These are phyloP conservation scores for Fistulifera solaris DNA, from an alignment of 108 stramenopile genomes.

Conservation along the genomic window DNA sequence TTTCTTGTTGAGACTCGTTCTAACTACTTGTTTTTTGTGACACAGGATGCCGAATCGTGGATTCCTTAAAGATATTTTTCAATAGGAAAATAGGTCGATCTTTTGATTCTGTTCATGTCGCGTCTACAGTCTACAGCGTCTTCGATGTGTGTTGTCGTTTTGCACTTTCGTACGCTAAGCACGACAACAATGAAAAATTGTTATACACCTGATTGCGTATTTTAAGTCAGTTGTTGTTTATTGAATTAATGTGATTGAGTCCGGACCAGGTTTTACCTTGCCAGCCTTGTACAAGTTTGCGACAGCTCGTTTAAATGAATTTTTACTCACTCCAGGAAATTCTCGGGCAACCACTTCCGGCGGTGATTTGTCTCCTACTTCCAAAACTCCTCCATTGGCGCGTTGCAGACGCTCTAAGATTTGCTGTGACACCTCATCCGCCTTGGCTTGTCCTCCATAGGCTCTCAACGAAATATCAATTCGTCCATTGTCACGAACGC, in stretches of 20 bases:
- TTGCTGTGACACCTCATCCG: conserved; percentile 30
- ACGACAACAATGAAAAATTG: too few species aligned
- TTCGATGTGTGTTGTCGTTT: too few species aligned
- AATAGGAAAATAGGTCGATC: not conserved
- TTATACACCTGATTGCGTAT: not conserved
- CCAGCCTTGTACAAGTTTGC: conserved; percentile 11
- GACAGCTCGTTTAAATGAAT: conserved; percentile 19
- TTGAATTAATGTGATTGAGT: conserved; percentile 2
- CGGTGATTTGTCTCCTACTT: conserved; percentile 66
- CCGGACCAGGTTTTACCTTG: not conserved
- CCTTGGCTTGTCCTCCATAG: conserved; percentile 66
- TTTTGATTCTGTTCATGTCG: too few species aligned
- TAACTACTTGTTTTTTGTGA: too few species aligned
- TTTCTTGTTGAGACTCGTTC: too few species aligned
- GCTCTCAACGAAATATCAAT: conserved; percentile 55
- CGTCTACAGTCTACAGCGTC: too few species aligned
- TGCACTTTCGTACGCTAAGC: too few species aligned
- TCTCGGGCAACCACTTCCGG: conserved; percentile 55
- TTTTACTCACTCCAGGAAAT: conserved; percentile 62
- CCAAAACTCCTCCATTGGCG: conserved; percentile 16
- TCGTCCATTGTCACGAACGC: conserved; percentile 48
- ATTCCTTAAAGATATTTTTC: conserved; percentile 36
- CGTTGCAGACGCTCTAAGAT: conserved; percentile 48
- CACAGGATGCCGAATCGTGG: conserved; percentile 36
- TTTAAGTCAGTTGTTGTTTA: not conserved